phyloP scores from a whole-genome alignment of 306 rosid genomes.

The Cicer pinnatifidum region DNA sequence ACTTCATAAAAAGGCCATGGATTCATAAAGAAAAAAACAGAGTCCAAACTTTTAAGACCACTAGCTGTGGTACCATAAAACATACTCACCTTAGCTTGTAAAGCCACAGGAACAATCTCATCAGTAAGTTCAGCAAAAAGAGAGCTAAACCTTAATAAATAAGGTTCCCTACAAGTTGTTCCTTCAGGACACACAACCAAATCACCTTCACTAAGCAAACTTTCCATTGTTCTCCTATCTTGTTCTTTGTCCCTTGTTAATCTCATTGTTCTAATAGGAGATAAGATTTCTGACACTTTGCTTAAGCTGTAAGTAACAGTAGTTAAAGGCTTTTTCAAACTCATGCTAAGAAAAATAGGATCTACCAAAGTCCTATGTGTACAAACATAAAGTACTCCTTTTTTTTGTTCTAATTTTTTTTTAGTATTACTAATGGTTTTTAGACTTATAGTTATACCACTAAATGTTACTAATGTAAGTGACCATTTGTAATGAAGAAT shows the following conservation, averaged over 20 bases:
- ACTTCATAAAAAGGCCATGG: constrained; percentile 32
- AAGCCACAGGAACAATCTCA: constrained; percentile 41
- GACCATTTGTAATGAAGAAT: background rate
- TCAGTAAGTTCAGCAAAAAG: constrained; percentile 45
- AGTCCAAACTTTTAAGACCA: constrained; percentile 40
- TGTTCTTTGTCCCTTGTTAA: constrained; percentile 40
- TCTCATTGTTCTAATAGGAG: constrained; percentile 38
- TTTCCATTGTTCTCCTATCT: constrained; percentile 35
- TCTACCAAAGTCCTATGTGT: constrained; percentile 77
- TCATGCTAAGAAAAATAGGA: constrained; percentile 68
- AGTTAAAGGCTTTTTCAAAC: constrained; percentile 60
- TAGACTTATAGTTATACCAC: constrained; percentile 1
- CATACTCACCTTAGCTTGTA: constrained; percentile 26
- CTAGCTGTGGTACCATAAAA: constrained; percentile 46
- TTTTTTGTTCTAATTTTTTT: constrained; percentile 33
- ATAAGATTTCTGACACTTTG: constrained; percentile 30
- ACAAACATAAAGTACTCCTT: constrained; percentile 76
- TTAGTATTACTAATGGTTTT: background rate
- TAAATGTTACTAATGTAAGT: background rate
- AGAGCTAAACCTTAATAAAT: constrained; percentile 41
- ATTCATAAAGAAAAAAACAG: constrained; percentile 39
- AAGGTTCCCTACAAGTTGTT: constrained; percentile 46
- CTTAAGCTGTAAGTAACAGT: constrained; percentile 75
- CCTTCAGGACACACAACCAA: constrained; percentile 47
- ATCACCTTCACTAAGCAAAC: constrained; percentile 37